Evolutionary conservation across 345 rosid genomes (phyloP).

Genomic region (Reutealis trisperma): DNA sequence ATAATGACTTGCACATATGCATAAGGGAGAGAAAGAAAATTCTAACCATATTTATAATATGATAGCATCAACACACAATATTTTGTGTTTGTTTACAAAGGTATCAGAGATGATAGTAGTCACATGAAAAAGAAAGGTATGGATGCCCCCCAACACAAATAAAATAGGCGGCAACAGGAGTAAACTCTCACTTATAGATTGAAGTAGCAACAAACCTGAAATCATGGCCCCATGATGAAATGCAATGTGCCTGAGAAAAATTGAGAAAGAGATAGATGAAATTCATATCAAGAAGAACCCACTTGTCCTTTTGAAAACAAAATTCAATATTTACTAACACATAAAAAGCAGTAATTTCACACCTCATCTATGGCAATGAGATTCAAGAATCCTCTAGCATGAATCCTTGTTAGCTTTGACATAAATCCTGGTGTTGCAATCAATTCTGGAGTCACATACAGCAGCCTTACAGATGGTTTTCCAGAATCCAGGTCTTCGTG

Average conservation of each 20-base stretch:
- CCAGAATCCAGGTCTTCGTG: conserved; percentile 91
- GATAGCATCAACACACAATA: not conserved
- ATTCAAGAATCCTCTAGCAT: conserved; percentile 83
- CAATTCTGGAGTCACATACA: conserved; percentile 94
- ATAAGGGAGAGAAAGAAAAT: not conserved
- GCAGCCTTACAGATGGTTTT: conserved; percentile 71
- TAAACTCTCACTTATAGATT: conserved; percentile 5
- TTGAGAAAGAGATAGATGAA: conserved; percentile 14
- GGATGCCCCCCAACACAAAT: not conserved
- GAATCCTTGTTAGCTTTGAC: conserved; percentile 71
- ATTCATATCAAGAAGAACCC: conserved; percentile 10
- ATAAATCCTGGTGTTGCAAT: conserved; percentile 82
- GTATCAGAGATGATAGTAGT: not conserved
- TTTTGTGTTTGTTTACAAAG: not conserved
- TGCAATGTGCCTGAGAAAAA: conserved; percentile 86
- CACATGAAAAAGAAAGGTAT: not conserved
- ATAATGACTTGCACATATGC: not conserved
- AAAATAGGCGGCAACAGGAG: not conserved
- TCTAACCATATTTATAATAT: not conserved
- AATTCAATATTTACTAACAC: conserved; percentile 3
- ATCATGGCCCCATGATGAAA: conserved; percentile 98
- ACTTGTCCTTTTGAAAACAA: conserved; percentile 2
- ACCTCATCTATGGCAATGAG: conserved; percentile 98
- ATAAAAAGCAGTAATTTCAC: not conserved
- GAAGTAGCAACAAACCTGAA: conserved; percentile 67